phyloP scores from a whole-genome alignment of 257 asterid species.

The Solanum chmielewskii region DNA sequence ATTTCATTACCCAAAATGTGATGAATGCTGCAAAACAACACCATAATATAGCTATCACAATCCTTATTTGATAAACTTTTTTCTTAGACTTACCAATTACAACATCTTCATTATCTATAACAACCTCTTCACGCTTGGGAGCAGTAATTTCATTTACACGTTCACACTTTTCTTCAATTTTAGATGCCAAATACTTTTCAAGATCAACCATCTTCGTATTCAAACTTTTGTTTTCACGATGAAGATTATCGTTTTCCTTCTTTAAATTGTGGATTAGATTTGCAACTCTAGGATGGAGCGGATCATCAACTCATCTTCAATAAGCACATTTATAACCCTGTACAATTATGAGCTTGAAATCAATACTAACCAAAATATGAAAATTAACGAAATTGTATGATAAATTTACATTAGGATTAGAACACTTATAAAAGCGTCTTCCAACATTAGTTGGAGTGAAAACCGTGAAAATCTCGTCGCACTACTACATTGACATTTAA shows the following conservation, averaged over 20 bases:
- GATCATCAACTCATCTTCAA: not conserved
- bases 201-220: not conserved
- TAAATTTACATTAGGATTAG: not conserved
- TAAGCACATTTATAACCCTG: too few relatives aligned
- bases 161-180: not conserved
- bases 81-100: too few relatives aligned
- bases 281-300: not conserved
- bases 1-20: too few relatives aligned
- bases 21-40: too few relatives aligned
- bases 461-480: not conserved
- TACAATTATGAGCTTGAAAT: not conserved
- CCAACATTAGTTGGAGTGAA: not conserved
- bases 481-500: not conserved
- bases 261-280: not conserved
- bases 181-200: not conserved
- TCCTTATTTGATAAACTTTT: too few relatives aligned
- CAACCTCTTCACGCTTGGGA: not conserved
- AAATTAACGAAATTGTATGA: too few relatives aligned
- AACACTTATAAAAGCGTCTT: too few relatives aligned
- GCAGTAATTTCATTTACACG: too few relatives aligned
- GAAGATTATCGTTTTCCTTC: not conserved
- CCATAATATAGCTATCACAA: too few relatives aligned
- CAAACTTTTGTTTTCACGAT: not conserved
- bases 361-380: not conserved
- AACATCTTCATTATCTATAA: not conserved